Evolutionary conservation across 2,329 filamentous ascomycete genomes (phyloP), one percentile per base, ranked within the genome.

Genomic region (Penicillium hordei): DNA sequence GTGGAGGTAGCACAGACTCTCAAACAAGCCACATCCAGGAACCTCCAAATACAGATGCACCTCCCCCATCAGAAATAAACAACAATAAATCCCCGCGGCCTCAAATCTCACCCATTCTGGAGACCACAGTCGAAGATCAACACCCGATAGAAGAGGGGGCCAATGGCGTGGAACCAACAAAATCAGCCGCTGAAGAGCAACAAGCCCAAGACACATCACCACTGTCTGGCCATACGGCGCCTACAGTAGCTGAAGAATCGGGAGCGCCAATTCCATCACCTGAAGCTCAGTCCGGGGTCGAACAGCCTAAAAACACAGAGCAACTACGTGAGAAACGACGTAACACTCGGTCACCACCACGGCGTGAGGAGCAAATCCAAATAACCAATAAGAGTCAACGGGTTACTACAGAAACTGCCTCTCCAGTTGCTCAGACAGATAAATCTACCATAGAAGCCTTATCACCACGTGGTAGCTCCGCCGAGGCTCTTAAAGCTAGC

Each of bases 281-380:
- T 25, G 27, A 50, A 42, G 25, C 38, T 17, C 23, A 42, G 10
- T 4, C 34, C 4, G 38, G 21, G 10, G 33, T 19, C 33, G 7
- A 27, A n/a, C 46, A 45, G 13, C 13, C 27, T 45, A 29, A 44
- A 23, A 36, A 40, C n/a, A 43, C 7, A 19, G 34, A 45, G 8
- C 31, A 39, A 45, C 23, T 44, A 23, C 33, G 1, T 10, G 38
- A 56, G 33, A 56, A 23, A 13, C 55, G 39, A n/a, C 49, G 36
- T 21, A 60, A 43, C 23, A 51, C 50, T 44, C 48, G 13, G 17
- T 59, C 63, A 48, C 55, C 59, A 25, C 46, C 34, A 40, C 46
- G 38, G 44, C 2, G 10, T n/a, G 50, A 40, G 4, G 33, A 56
- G 19, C 21, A 27, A 6, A 31, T 23, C 7, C 31, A 54, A 39